Base-by-base conservation (phyloP, 164 flowering plant species). In the Macadamia integrifolia region DNA sequence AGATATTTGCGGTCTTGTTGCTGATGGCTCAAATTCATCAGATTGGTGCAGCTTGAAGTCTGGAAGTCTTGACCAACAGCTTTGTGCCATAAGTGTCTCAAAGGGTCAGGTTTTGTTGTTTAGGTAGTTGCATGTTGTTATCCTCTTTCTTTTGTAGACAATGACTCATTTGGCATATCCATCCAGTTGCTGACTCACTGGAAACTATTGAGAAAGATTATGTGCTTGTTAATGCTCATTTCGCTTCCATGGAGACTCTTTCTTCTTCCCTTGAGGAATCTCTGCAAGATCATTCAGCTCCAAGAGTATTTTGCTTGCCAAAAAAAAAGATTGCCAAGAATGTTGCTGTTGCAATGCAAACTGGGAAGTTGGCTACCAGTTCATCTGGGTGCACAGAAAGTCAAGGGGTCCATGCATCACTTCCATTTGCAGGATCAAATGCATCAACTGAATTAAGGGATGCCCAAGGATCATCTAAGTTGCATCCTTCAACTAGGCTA, bases 181-280 rank as follows among this genome's bases (percentile, higher is more conserved):
- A 18, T 72, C 29, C 83, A 83, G 85, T 79, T 75, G 71, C 77
- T 64, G 83, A 81, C 71, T 86, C 80, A 6, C 35, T 81, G 82
- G 86, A 83, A 71, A 64, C 67, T 30, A 81, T 86, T 69, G 87
- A 82, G 69, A 82, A 64, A 63, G 90, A 78, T n/a, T 86, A 86
- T 73, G 88, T 86, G 58, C 74, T 86, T 64, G 85, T 86, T 32
- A 76, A 75, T 74, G 64, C 78, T 59, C 73, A 77, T 78, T 74
- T 69, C 74, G 62, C 82, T 68, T 83, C 84, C 46, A 59, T 68
- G 73, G 86, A 75, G 62, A 65, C 62, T 31, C 66, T 74, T 52
- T 79, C 85, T 35, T 79, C 76, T 74, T 76, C 74, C 15, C 66
- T 74, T 67, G 85, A 68, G 75, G 63, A 75, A 60, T 83, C 87